Percentiles rank a stretch among this genome's conserved stretches.
phyloP scores from a whole-genome alignment of 2,329 filamentous ascomycete genomes.

The Sporothrix mexicana region DNA sequence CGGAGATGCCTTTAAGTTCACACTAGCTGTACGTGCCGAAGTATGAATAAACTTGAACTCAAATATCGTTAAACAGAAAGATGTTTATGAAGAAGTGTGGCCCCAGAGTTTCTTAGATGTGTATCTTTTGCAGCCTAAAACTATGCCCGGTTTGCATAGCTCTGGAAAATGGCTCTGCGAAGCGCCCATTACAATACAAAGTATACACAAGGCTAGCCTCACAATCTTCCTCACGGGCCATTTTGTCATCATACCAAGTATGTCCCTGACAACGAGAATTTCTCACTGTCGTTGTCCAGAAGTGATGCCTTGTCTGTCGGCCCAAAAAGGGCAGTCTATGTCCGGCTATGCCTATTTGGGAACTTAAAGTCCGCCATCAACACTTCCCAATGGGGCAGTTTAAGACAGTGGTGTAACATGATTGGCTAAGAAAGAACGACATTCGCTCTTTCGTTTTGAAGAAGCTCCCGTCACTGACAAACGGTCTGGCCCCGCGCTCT shows the following conservation, averaged over 20 bases:
- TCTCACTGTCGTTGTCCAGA: conserved; percentile 5
- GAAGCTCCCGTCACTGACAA: neutral
- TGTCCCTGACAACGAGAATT: neutral
- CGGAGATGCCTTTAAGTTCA: too few species aligned
- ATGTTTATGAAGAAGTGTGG: too few species aligned
- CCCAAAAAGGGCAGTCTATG: conserved; percentile 21
- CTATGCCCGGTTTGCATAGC: too few species aligned
- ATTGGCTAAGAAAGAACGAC: conserved; percentile 27
- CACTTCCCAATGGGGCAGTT: conserved; percentile 31
- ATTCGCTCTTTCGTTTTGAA: neutral
- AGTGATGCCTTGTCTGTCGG: neutral
- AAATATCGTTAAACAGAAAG: too few species aligned
- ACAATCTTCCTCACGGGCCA: neutral
- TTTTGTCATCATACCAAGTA: conserved; percentile 7
- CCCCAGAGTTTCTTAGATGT: too few species aligned
- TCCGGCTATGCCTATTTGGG: conserved; percentile 29
- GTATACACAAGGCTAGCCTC: neutral
- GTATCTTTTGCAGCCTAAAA: too few species aligned
- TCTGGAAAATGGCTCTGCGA: too few species aligned
- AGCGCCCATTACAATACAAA: neutral
- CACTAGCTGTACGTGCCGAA: too few species aligned
- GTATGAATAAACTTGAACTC: too few species aligned
- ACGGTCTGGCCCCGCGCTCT: neutral
- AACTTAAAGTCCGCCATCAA: conserved; percentile 13
- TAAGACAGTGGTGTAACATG: conserved; percentile 27